A percentile compares a stretch with the other conserved stretches of the same genome.
Evolutionary conservation across 148 eudicot genomes (phyloP).

Genomic region (Linanthus parryae): DNA sequence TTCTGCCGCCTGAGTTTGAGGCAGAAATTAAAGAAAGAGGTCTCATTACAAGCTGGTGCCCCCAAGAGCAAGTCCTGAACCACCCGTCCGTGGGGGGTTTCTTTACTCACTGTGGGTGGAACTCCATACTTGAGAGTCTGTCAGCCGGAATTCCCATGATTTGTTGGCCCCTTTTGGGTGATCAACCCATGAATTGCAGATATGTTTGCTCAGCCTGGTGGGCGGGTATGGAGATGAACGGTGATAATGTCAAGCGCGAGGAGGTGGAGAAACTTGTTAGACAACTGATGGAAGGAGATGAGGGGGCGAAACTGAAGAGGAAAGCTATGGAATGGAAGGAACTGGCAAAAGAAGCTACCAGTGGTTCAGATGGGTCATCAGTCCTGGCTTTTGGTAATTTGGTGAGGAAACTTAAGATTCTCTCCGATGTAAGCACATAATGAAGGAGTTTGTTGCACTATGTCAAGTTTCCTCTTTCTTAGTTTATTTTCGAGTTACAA

Average conservation of each 20-base stretch:
- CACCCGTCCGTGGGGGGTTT: constrained; percentile 9
- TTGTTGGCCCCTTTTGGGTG: constrained; percentile 57
- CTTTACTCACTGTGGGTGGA: constrained; percentile 7
- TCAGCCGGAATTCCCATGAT: constrained; percentile 45
- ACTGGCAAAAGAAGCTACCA: too few relatives aligned
- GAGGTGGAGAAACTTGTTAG: constrained; percentile 40
- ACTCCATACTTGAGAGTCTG: constrained; percentile 35
- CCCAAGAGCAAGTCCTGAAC: constrained; percentile 12
- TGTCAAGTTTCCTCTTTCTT: too few relatives aligned
- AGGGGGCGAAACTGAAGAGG: constrained; percentile 38
- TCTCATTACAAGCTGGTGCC: constrained; percentile 11
- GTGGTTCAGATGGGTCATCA: too few relatives aligned
- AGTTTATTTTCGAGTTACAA: too few relatives aligned
- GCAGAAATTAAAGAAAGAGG: constrained; percentile 9
- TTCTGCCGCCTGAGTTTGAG: constrained; percentile 8
- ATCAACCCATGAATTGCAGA: constrained; percentile 46
- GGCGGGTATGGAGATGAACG: constrained; percentile 40
- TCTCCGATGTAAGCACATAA: too few relatives aligned
- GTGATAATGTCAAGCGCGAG: constrained; percentile 28
- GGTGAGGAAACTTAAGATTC: too few relatives aligned
- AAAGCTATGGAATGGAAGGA: constrained; percentile 38
- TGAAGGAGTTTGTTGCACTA: too few relatives aligned
- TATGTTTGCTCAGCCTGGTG: constrained; percentile 42
- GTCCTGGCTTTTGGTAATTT: too few relatives aligned
- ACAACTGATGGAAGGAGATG: constrained; percentile 42